phyloP scores from a whole-genome alignment of 169 alveolate species.

The Perkinsus chesapeaki region DNA sequence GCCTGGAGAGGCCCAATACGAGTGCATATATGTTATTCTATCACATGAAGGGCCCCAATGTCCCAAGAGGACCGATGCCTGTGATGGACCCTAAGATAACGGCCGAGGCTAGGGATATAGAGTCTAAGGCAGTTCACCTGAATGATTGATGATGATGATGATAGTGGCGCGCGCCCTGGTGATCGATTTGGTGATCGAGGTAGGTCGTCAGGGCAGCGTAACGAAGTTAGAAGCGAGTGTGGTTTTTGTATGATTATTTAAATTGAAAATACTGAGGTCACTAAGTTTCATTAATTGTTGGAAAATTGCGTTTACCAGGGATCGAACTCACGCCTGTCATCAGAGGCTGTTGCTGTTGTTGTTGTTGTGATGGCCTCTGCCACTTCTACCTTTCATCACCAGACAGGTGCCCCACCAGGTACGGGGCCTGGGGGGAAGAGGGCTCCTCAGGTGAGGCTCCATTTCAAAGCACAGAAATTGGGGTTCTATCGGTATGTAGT shows the following conservation, averaged over 20 bases:
- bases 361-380: not conserved
- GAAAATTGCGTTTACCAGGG: not conserved
- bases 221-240: not conserved
- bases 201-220: too few relatives aligned
- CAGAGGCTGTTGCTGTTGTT: not conserved
- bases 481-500: not conserved
- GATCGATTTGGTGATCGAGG: not conserved
- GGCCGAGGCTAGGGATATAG: not conserved
- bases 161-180: not conserved
- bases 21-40: not conserved
- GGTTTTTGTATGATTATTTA: not conserved
- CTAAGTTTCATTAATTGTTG: not conserved
- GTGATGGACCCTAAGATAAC: not conserved
- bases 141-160: not conserved
- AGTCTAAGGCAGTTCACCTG: not conserved
- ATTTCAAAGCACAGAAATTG: not conserved
- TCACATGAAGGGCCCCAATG: not conserved
- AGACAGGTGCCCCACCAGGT: not conserved
- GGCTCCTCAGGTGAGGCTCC: not conserved
- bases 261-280: not conserved
- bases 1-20: not conserved
- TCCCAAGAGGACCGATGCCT: not conserved
- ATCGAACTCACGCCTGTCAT: too few relatives aligned
- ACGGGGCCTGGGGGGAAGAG: not conserved
- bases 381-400: not conserved